phyloP scores from a whole-genome alignment of 2,329 filamentous ascomycete species.

The Aspergillus spinulosporus region DNA sequence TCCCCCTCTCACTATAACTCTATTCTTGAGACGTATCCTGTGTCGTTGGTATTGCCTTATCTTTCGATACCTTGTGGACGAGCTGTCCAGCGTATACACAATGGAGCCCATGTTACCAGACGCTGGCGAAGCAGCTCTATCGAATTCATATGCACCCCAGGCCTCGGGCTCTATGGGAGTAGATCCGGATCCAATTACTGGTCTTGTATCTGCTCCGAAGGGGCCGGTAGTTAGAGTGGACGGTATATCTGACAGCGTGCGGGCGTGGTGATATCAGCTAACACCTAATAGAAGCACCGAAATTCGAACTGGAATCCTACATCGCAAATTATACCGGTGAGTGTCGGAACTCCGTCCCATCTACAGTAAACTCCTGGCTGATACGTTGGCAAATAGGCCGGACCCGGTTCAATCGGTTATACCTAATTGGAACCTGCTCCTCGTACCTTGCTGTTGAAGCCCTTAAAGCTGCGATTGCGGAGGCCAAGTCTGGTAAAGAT shows the following conservation, averaged over 20 bases:
- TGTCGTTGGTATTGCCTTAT: neutral
- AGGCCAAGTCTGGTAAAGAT: constrained; percentile 76
- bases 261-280: neutral
- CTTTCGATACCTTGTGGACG: neutral
- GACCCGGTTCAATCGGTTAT: constrained; percentile 76
- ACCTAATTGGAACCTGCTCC: constrained; percentile 77
- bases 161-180: constrained; percentile 4
- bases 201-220: neutral
- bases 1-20: neutral
- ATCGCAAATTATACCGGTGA: constrained; percentile 83
- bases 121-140: constrained; percentile 26
- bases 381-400: constrained; percentile 57
- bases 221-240: constrained; percentile 30
- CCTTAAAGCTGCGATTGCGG: constrained; percentile 71
- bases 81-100: neutral
- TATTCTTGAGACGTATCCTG: neutral
- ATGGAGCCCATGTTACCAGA: constrained; percentile 34
- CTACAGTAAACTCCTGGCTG: neutral
- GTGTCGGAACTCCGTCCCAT: constrained; percentile 16
- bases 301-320: constrained; percentile 88
- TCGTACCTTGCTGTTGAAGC: constrained; percentile 76
- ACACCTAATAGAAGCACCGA: constrained; percentile 66
- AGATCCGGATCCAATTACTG: constrained; percentile 14
- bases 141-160: constrained; percentile 17
- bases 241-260: constrained; percentile 23